Conservation (phyloP, 2,329 filamentous ascomycete genomes). For the Exophiala mesophila region DNA sequence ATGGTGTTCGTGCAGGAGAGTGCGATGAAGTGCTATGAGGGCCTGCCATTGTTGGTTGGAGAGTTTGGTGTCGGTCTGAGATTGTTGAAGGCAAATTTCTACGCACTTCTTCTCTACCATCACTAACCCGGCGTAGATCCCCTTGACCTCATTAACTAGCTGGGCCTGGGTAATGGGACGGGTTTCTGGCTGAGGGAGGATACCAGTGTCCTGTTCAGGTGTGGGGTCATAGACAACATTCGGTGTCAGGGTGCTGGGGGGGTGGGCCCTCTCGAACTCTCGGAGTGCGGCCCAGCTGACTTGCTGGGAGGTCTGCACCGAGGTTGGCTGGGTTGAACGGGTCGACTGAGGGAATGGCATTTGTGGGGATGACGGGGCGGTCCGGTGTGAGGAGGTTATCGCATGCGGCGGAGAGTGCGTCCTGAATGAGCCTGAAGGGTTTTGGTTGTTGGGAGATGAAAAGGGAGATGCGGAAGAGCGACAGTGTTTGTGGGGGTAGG, state of each 20-base stretch:
- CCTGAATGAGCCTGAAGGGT: conserved; percentile 5
- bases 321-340: neutral
- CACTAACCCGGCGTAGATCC: conserved; percentile 39
- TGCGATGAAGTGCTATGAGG: conserved; percentile 74
- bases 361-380: conserved; percentile 15
- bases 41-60: conserved; percentile 75
- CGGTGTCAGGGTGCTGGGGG: neutral
- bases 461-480: conserved; percentile 14
- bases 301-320: neutral
- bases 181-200: conserved; percentile 54
- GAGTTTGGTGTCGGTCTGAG: conserved; percentile 48
- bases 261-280: neutral
- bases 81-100: conserved; percentile 66
- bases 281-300: neutral
- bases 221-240: conserved; percentile 3
- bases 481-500: conserved; percentile 12
- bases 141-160: conserved; percentile 73
- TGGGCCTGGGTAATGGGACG: conserved; percentile 71
- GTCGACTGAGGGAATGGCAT: neutral
- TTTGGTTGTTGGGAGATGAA: conserved; percentile 5
- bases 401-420: conserved; percentile 10
- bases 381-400: conserved; percentile 9
- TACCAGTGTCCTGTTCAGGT: conserved; percentile 2
- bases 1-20: conserved; percentile 74
- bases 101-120: conserved; percentile 78